Evolutionary conservation across 129 eudicot genomes (phyloP), one percentile per base, ranked within the genome.

Genomic region (Erigeron canadensis): DNA sequence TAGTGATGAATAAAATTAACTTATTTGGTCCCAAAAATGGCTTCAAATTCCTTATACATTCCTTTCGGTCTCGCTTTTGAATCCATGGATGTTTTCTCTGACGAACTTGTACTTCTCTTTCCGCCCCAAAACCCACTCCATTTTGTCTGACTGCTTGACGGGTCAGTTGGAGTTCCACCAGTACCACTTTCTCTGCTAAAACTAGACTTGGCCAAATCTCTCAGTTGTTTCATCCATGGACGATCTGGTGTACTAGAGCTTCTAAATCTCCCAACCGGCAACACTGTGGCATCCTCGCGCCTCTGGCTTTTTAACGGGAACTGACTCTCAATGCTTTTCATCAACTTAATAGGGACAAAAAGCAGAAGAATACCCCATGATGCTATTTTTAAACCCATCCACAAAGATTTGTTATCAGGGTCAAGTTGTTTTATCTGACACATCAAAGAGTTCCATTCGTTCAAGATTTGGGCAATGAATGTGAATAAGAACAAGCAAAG

Each of bases 21-120:
- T 77, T 58, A 77, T 39, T 84, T 82, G 18, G 90, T 73, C 55
- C 96, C 97, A 94, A 89, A 94, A 80, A 94, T 79, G 64, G 91
- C 89, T 80, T 94, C 98, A 70, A 94, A 73, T 79, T 94, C 98
- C 82, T 90, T 94, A 76, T 85, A 77, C 90, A 94, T 81, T 63
- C 80, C 88, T 80, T 59, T 89, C 3, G 88, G 72, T 65, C 75
- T 89, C 8, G 93, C 72, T 73, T 87, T 89, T 17, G 58, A 74
- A 79, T 94, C 97, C 43, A 75, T 44, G 0, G 91, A 84, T 13
- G 90, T 72, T 8, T 78, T 70, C 38, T 78, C 77, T 5, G 96
- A 87, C 7, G 95, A 81, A 72, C 96, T 88, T 41, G 86, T 83
- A 17, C 92, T 88, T 57, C 87, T 81, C 77, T 88, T 88, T 6